Evolutionary conservation across 768 basidiomycete genomes (phyloP).

Genomic region (Mycena metata): DNA sequence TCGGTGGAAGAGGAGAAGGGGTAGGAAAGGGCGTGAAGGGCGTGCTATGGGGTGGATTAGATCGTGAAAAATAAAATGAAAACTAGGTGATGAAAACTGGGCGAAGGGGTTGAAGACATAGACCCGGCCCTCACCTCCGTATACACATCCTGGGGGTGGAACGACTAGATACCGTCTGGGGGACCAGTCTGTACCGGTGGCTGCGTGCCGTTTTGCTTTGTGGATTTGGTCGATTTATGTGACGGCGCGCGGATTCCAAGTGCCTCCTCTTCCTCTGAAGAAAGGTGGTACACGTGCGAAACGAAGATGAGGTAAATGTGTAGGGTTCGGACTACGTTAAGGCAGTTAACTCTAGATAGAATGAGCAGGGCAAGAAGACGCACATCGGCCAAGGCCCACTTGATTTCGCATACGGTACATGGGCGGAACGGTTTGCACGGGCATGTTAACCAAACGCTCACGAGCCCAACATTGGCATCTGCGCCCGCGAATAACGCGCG

Average conservation of each 20-base stretch:
- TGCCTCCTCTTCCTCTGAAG: conserved; percentile 74
- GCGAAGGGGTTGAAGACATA: no score
- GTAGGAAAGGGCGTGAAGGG: conserved; percentile 64
- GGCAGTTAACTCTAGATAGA: conserved; percentile 7
- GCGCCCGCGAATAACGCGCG: conserved; percentile 64
- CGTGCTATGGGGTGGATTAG: conserved; percentile 53
- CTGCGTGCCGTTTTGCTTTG: conserved; percentile 38
- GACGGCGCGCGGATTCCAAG: conserved; percentile 58
- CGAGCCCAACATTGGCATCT: conserved; percentile 78
- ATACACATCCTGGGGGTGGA: conserved; percentile 89
- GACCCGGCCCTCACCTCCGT: conserved; percentile 65
- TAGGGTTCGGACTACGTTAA: conserved; percentile 68
- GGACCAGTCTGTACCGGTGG: conserved; percentile 44
- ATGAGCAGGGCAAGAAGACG: conserved; percentile 40
- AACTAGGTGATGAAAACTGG: background rate
- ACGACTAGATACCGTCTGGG: conserved; percentile 72
- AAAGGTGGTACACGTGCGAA: conserved; percentile 83
- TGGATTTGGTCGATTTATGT: conserved; percentile 50
- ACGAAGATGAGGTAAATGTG: conserved; percentile 79
- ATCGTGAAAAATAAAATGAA: conserved; percentile 9
- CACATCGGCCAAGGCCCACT: conserved; percentile 77
- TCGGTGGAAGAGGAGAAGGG: conserved; percentile 64
- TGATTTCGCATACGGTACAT: conserved; percentile 95
- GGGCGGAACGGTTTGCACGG: conserved; percentile 91
- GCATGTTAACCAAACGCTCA: conserved; percentile 95